Evolutionary conservation across 352 stramenopile species (phyloP), one percentile per base, ranked within the genome.

Genomic region (Phytophthora pseudosyringae): DNA sequence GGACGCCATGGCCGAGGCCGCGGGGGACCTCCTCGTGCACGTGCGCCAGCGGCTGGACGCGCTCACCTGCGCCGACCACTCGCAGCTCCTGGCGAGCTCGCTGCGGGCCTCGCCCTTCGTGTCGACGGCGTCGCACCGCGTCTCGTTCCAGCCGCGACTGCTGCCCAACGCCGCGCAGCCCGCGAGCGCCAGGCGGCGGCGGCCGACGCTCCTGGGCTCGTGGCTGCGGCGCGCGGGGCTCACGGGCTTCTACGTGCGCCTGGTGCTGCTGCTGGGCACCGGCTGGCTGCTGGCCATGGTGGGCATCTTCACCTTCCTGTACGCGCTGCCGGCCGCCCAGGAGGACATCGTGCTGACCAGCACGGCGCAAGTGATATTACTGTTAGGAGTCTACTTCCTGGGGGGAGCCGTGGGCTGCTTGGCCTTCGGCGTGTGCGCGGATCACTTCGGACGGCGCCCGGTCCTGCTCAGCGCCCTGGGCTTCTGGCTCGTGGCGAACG

Each of bases 1-100:
- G 7, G 13, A 35, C 50, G 39, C 48, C 35, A 73, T 78, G 62
- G 62, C 62, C n/a, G 63, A 69, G 58, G 69, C 59, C 25, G 41
- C 18, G 11, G 50, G 67, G 39, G 71, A 75, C 38, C 60, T 78
- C 53, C 55, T 86, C 51, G 52, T 74, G 48, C 74, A 86, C 67
- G 67, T 86, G 26, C 73, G 77, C 10, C 72, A 80, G 60, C 77
- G 77, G 11, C 63, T 86, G n/a, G 77, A 86, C 47, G 77, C 77
- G 56, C 75, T 86, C 55, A 76, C 71, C 11, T 82, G 76, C 46
- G 77, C 82, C 51, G 69, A 75, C 31, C 71, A 83, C 51, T 79
- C 76, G 45, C 61, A 73, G 51, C 83, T 81, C 50, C 62, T 85
- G 6, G 44, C 81, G 0, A 69, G 71, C 44, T 80, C 73, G 25